Base-by-base conservation (phyloP, 495 filamentous ascomycete genomes). In the Aspergillus bertholletiae region DNA sequence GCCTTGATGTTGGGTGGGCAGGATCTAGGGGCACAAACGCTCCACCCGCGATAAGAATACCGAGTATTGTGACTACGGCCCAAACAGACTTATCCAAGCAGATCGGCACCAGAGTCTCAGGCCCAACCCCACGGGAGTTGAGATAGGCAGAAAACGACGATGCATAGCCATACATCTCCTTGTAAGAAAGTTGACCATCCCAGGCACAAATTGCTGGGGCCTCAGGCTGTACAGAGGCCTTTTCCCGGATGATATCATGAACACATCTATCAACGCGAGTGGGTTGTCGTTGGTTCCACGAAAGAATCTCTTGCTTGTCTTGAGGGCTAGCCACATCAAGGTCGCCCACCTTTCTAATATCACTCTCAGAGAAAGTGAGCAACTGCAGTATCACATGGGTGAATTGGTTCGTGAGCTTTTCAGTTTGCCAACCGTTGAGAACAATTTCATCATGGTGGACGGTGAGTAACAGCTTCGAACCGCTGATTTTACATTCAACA, bases 1-100 rank as follows among this genome's bases (percentile, higher is more conserved):
- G 73, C 24, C 75, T 62, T 6, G 70, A 55, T 46, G 73, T 69
- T 2, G 86, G 85, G 44, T 84, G 76, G 0, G 73, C 67, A 8
- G 80, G 78, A 61, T 88, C 84, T 2, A 89, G 62, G 1, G 77
- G 77, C 20, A 87, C 76, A 62, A 82, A 82, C 0, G 75, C 82
- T 41, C 78, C 80, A 7, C 83, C 83, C 34, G 82, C 81, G 49
- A 80, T 81, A 13, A 82, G 57, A 20, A 85, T 69, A 41, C 74
- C 78, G 6, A 81, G 66, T 7, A 81, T 72, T 0, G 74, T 70
- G 7, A 87, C 71, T 20, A 82, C 62, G 1, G 77, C 74, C 76
- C 75, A 85, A 1, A 72, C 64, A 0, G 79, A 81, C 49, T 85
- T 86, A 41, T 80, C 74, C 23, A 85, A 71, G 53, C 76, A 84